Percentiles rank a stretch among this genome's conserved stretches.
These are phyloP conservation scores for Ramaria sp. DNA, from an alignment of 768 basidiomycete species.

Conservation along the genomic window DNA sequence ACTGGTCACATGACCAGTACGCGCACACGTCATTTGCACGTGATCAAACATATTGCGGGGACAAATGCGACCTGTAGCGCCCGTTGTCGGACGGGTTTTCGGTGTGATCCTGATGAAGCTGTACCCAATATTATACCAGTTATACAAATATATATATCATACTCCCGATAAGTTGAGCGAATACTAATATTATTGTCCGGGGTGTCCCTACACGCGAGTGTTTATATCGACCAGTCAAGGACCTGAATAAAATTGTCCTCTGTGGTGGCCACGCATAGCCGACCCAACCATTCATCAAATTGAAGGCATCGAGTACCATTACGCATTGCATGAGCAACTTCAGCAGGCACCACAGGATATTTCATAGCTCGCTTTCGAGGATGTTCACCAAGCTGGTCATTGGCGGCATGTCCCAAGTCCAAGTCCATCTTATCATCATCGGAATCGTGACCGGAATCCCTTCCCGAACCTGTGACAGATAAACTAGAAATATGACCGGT, in stretches of 20 bases:
- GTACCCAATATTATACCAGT: too few relatives aligned
- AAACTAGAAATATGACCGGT: background rate
- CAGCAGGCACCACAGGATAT: constrained; percentile 1
- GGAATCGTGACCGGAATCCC: background rate
- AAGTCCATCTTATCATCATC: background rate
- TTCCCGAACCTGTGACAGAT: background rate
- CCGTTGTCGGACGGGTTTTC: too few relatives aligned
- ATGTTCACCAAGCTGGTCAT: background rate
- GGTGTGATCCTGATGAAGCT: too few relatives aligned
- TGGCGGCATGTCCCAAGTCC: background rate
- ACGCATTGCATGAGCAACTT: constrained; percentile 1
- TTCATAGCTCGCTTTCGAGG: constrained; percentile 3
- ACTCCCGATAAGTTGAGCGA: too few relatives aligned
- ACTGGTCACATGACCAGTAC: too few relatives aligned
- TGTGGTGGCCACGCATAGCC: background rate
- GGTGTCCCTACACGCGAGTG: too few relatives aligned
- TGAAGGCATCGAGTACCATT: background rate
- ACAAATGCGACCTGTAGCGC: too few relatives aligned
- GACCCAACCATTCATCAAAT: constrained; percentile 9
- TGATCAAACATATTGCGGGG: too few relatives aligned
- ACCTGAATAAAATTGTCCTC: background rate
- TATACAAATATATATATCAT: too few relatives aligned
- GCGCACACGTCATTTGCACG: too few relatives aligned
- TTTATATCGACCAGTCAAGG: constrained; percentile 5
- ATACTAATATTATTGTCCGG: too few relatives aligned